Conservation (phyloP, 2,329 filamentous ascomycete species). For the Nemania sp. region DNA sequence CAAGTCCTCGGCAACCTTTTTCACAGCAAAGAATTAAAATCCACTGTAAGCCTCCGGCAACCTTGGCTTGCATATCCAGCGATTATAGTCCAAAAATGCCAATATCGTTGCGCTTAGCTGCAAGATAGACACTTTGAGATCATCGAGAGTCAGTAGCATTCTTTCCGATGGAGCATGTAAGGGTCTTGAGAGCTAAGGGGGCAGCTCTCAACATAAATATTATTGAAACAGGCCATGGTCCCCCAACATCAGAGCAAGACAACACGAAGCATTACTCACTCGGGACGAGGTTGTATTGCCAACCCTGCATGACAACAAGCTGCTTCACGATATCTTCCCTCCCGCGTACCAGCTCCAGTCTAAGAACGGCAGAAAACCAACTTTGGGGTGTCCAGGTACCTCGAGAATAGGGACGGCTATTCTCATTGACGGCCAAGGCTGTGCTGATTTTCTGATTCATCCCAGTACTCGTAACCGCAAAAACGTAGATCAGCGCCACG, state of each 20-base stretch:
- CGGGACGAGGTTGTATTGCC: constrained; percentile 55
- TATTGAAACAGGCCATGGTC: not conserved
- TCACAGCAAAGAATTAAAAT: not conserved
- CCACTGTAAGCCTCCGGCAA: constrained; percentile 15
- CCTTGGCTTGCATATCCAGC: constrained; percentile 36
- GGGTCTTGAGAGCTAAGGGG: not conserved
- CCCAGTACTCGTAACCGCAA: constrained; percentile 50
- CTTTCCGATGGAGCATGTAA: too few species aligned
- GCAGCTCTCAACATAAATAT: not conserved
- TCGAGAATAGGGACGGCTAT: constrained; percentile 49
- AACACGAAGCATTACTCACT: constrained; percentile 21
- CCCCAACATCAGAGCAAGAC: not conserved
- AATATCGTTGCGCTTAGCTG: constrained; percentile 45
- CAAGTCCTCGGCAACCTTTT: too few species aligned
- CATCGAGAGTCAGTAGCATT: constrained; percentile 6
- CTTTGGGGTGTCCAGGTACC: constrained; percentile 55
- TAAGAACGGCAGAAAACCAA: constrained; percentile 54
- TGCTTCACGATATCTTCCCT: constrained; percentile 46
- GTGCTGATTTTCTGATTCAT: constrained; percentile 51
- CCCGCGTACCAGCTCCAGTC: constrained; percentile 47
- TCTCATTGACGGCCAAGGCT: constrained; percentile 39
- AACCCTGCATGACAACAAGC: constrained; percentile 51
- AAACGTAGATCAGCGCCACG: constrained; percentile 54
- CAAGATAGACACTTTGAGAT: constrained; percentile 44
- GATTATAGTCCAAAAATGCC: constrained; percentile 41